Percentiles rank a stretch among this genome's conserved stretches.
Conservation (phyloP, 2,329 filamentous ascomycete species). For the Fusarium luffae region DNA sequence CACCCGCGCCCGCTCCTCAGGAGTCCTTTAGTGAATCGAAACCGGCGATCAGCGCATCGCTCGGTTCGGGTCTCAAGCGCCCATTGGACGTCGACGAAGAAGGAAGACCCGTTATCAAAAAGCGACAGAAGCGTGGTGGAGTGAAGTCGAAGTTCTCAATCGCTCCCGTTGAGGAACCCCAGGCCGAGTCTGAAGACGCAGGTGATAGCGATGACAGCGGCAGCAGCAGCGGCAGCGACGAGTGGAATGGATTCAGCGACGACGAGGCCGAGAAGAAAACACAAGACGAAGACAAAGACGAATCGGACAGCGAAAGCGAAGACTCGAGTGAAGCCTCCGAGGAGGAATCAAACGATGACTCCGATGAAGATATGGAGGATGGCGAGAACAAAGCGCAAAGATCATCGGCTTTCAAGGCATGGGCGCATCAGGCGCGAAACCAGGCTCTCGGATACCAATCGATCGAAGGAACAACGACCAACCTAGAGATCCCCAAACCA, state of each 20-base stretch:
- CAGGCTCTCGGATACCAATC: constrained; percentile 77
- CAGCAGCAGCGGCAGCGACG: constrained; percentile 53
- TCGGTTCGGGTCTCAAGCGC: constrained; percentile 86
- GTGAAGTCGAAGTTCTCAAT: constrained; percentile 66
- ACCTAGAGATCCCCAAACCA: constrained; percentile 65
- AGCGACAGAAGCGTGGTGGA: constrained; percentile 78
- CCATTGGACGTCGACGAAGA: constrained; percentile 83
- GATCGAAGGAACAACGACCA: constrained; percentile 55
- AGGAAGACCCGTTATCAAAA: constrained; percentile 84
- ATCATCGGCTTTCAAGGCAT: constrained; percentile 85
- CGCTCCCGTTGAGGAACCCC: constrained; percentile 51
- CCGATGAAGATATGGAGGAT: constrained; percentile 48
- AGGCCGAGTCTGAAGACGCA: constrained; percentile 46
- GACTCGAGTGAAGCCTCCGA: constrained; percentile 43
- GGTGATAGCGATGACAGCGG: constrained; percentile 22
- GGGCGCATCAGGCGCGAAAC: constrained; percentile 89
- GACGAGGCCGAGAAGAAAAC: constrained; percentile 51
- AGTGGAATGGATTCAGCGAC: constrained; percentile 72
- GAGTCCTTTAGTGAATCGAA: constrained; percentile 11
- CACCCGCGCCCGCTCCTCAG: neutral
- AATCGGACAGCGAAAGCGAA: constrained; percentile 41
- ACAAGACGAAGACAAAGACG: constrained; percentile 41
- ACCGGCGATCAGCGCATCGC: constrained; percentile 24
- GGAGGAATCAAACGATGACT: constrained; percentile 50
- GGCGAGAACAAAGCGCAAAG: constrained; percentile 49